Base-by-base conservation (phyloP, 768 basidiomycete genomes). In the Phylloporus sp. region DNA sequence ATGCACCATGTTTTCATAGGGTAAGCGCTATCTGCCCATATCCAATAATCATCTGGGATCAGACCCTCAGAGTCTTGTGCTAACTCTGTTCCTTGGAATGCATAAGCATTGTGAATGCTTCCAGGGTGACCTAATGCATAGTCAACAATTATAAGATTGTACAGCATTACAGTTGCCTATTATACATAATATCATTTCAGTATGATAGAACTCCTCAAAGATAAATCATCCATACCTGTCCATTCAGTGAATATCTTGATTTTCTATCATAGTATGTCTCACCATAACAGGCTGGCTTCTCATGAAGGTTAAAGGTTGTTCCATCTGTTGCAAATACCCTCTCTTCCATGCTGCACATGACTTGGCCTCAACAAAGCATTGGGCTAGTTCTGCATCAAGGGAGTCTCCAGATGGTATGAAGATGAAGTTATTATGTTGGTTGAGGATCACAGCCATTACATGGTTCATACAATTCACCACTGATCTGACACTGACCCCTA, bases 21-120 rank as follows among this genome's bases (percentile, higher is more conserved):
- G 17, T 58, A 58, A 15, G 54, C 44, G 2, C 40, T 58, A 9
- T 58, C 44, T 0, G 21, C 54, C 50, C 50, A 57, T 1, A 57
- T 44, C 48, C 51, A 57, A 13, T 57, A 42, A 0, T 18, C 29
- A 3, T 32, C 17, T 0, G 32, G 21, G 3, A 57, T 39, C 13
- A 40, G 9, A 0, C 0, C 3, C 0, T 35, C 31, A 1, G 26
- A 24, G 0, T 49, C 22, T 3, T 49, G n/a, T 7, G 29, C 28
- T 0, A 57, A 18, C 4, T 21, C 7, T n/a, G 45, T 52, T 0
- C 28, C 33, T 14, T 44, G 36, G 11, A 57, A 55, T 18, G 35
- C 35, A 26, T 49, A 49, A 0, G 46, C 20, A 18, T 55, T 33
- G 11, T 52, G 45, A 2, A 56, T 27, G 13, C 54, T 57, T 5